Evolutionary conservation across 108 stramenopile genomes (phyloP).

Genomic region (Nannochloropsis granulata): DNA sequence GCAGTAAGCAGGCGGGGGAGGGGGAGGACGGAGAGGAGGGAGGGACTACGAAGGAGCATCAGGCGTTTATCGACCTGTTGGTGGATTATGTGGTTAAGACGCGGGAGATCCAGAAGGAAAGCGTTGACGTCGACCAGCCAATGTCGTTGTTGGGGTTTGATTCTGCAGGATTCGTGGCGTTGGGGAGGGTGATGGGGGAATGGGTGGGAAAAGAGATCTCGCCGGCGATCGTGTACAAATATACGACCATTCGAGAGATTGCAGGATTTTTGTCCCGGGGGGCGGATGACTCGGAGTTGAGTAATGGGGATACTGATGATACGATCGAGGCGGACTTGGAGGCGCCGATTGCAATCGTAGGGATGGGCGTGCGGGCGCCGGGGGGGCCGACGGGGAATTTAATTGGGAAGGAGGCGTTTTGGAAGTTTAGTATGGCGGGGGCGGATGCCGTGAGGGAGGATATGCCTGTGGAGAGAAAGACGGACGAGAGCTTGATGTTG

Average conservation of each 20-base stretch:
- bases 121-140: background rate
- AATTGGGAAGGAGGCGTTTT: background rate
- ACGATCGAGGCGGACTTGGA: background rate
- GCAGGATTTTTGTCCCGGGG: background rate
- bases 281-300: background rate
- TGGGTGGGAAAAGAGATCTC: background rate
- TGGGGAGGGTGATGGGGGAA: background rate
- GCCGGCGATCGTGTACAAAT: background rate
- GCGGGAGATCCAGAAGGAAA: background rate
- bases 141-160: background rate
- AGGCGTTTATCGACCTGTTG: background rate
- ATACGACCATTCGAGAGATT: background rate
- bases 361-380: background rate
- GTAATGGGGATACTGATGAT: background rate
- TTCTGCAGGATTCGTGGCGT: background rate
- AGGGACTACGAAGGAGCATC: background rate
- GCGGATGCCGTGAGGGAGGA: background rate
- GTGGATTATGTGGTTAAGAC: background rate
- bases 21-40: background rate
- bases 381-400: background rate
- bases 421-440: background rate
- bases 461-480: background rate
- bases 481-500: background rate
- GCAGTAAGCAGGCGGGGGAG: background rate
- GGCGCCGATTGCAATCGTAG: background rate